A percentile compares a stretch with the other conserved stretches of the same genome.
These are phyloP conservation scores for Saksenaea vasiformis DNA, from an alignment of 371 early-diverging fungal genomes.

Conservation along the genomic window DNA sequence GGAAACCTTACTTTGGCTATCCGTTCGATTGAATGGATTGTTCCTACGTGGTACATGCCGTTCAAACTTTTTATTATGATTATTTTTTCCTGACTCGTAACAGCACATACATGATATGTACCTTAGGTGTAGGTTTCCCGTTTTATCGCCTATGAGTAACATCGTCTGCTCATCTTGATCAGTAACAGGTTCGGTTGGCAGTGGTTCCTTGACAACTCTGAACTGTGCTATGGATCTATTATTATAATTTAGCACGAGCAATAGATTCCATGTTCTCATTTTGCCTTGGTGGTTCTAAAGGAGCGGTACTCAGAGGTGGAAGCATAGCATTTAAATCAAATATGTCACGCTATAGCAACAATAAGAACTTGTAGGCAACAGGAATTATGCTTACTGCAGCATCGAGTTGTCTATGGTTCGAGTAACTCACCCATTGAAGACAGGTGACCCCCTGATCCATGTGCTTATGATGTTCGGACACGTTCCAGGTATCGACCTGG, in stretches of 20 bases:
- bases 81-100: background rate
- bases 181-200: background rate
- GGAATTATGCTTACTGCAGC: background rate
- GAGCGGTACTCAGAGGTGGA: background rate
- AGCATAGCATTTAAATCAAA: background rate
- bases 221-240: background rate
- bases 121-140: slow-evolving; percentile 2
- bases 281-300: slow-evolving; percentile 3
- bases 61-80: slow-evolving; percentile 4
- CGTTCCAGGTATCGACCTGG: background rate
- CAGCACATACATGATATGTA: background rate
- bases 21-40: background rate
- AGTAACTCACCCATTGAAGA: slow-evolving; percentile 8
- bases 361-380: background rate
- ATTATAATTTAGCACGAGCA: background rate
- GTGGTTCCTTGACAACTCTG: background rate
- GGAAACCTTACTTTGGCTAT: background rate
- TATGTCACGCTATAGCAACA: background rate
- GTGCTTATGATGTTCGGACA: background rate
- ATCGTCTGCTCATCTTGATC: background rate
- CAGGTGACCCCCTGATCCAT: background rate
- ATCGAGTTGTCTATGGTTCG: background rate
- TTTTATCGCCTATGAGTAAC: slow-evolving; percentile 8
- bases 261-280: background rate
- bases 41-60: slow-evolving; percentile 8